A percentile compares a stretch with the other conserved stretches of the same genome.
phyloP scores from a whole-genome alignment of 2,329 filamentous ascomycete species.

The Aspergillus carbonarius region DNA sequence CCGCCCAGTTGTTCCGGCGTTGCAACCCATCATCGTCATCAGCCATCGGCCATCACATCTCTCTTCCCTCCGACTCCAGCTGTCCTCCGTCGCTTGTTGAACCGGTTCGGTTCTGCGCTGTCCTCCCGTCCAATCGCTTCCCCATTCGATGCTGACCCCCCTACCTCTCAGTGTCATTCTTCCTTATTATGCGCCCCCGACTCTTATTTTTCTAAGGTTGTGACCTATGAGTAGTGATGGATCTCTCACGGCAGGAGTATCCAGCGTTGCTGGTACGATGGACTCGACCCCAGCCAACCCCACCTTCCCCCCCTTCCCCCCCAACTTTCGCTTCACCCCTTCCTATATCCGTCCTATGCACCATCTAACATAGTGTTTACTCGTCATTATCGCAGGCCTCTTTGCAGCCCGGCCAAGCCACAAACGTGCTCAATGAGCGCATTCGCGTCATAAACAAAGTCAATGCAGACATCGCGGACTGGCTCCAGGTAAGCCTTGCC shows the following conservation, averaged over 20 bases:
- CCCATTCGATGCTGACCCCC: slow-evolving; percentile 25
- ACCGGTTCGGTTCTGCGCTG: slow-evolving; percentile 10
- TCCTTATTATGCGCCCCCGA: slow-evolving; percentile 35
- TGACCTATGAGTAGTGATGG: slow-evolving; percentile 54
- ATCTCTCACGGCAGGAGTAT: slow-evolving; percentile 84
- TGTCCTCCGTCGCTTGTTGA: slow-evolving; percentile 13
- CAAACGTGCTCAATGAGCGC: slow-evolving; percentile 78
- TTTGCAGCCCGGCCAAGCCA: slow-evolving; percentile 79
- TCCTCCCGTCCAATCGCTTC: slow-evolving; percentile 11
- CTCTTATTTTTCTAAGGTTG: slow-evolving; percentile 15
- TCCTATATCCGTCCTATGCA: slow-evolving; percentile 5
- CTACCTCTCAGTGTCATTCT: slow-evolving; percentile 12
- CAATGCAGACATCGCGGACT: slow-evolving; percentile 91
- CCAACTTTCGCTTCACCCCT: not conserved
- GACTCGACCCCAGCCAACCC: not conserved
- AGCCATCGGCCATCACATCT: slow-evolving; percentile 15
- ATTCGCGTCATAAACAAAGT: slow-evolving; percentile 81
- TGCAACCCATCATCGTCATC: slow-evolving; percentile 9
- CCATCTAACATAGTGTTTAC: not conserved
- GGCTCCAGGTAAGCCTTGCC: slow-evolving; percentile 73
- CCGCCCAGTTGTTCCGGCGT: slow-evolving; percentile 10
- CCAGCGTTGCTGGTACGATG: slow-evolving; percentile 83
- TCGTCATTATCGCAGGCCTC: slow-evolving; percentile 58
- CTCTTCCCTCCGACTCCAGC: slow-evolving; percentile 17
- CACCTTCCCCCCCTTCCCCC: not conserved